phyloP scores from a whole-genome alignment of 768 basidiomycete genomes.

The Kwoniella europaea region DNA sequence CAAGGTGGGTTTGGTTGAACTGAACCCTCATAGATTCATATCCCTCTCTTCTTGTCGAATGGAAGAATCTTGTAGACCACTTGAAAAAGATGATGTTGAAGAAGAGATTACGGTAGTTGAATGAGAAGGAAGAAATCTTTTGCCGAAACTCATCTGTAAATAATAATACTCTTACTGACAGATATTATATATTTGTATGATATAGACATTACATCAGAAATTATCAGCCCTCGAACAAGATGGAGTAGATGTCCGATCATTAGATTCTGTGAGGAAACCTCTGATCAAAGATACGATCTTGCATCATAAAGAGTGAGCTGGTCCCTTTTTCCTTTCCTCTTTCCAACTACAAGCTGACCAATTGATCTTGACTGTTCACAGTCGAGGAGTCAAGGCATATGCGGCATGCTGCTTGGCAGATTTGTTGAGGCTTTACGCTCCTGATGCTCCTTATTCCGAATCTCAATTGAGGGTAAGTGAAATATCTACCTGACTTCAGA shows the following conservation, averaged over 20 bases:
- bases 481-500: not conserved
- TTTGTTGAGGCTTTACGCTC: constrained; percentile 88
- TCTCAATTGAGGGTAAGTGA: constrained; percentile 67
- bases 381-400: constrained; percentile 89
- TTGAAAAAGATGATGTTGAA: no score
- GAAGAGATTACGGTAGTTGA: not conserved
- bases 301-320: constrained; percentile 78
- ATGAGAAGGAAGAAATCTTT: not conserved
- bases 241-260: constrained; percentile 72
- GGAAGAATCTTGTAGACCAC: no score
- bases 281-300: constrained; percentile 79
- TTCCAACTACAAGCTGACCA: no score
- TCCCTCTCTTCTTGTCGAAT: no score
- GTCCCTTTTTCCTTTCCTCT: no score
- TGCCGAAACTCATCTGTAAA: no score
- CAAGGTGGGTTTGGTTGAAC: constrained; percentile 60
- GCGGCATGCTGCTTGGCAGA: constrained; percentile 94
- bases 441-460: constrained; percentile 93
- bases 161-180: not conserved
- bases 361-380: constrained; percentile 8
- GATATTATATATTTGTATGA: not conserved
- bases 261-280: constrained; percentile 73
- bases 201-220: constrained; percentile 59
- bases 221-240: constrained; percentile 87
- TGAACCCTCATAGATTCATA: not conserved